phyloP scores from a whole-genome alignment of 2,329 filamentous ascomycete species.

The Aspergillus oerlinghausenensis region DNA sequence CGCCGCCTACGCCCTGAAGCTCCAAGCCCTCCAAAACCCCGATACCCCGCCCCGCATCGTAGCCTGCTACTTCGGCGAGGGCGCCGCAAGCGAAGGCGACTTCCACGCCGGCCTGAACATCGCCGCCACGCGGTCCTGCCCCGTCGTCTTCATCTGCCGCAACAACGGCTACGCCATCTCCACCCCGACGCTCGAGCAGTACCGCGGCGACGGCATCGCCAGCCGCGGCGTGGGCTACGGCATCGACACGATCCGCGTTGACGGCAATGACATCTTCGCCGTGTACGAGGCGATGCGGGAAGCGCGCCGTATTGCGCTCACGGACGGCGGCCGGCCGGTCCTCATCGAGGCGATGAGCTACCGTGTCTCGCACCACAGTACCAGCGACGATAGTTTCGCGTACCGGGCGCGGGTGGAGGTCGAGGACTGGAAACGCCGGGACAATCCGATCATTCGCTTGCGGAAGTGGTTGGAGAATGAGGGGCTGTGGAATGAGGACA shows the following conservation, averaged over 20 bases:
- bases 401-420: constrained; percentile 92
- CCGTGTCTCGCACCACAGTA: constrained; percentile 96
- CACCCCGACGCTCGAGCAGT: constrained; percentile 84
- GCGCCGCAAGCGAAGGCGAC: constrained; percentile 83
- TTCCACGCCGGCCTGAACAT: constrained; percentile 91
- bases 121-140: constrained; percentile 81
- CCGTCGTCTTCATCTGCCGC: constrained; percentile 82
- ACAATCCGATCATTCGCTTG: constrained; percentile 80
- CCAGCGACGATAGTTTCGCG: constrained; percentile 92
- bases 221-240: constrained; percentile 83
- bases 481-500: constrained; percentile 76
- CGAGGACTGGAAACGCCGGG: constrained; percentile 85
- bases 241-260: constrained; percentile 87
- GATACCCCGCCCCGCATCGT: constrained; percentile 64
- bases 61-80: constrained; percentile 85
- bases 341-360: constrained; percentile 97
- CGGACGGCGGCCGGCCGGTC: constrained; percentile 75
- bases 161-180: constrained; percentile 93
- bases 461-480: constrained; percentile 87
- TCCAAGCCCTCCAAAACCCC: constrained; percentile 70
- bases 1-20: constrained; percentile 80
- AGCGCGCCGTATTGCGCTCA: constrained; percentile 72
- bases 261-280: constrained; percentile 92
- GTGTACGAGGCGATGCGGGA: constrained; percentile 74
- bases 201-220: constrained; percentile 86